Base-by-base conservation (phyloP, 2,329 filamentous ascomycete species). In the Venturiaceae sp. region DNA sequence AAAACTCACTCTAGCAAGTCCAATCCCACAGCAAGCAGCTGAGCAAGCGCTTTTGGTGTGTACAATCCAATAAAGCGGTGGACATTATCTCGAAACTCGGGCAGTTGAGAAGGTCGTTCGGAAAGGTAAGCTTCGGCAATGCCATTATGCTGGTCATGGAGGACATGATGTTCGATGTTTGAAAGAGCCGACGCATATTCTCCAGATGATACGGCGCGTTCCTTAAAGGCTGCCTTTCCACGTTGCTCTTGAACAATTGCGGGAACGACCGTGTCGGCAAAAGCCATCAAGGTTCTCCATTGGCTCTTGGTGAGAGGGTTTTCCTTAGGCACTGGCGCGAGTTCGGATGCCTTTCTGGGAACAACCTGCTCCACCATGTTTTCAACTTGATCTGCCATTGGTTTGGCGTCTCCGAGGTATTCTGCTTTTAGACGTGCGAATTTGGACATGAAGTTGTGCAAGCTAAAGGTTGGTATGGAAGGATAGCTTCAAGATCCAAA, bases 181-280 rank as follows among this genome's bases (percentile, higher is more conserved):
- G 62, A 65, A 11, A 84, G 68, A 1, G 77, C 68, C 3, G 71
- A 66, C 3, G 78, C 72, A 62, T 83, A 82, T 26, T 60, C 34
- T 5, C 55, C 41, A 7, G 33, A 16, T 23, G 58, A 19, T 26
- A 60, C n/a, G 7, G 54, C 32, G 23, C 16, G 13, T n/a, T 33
- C 50, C n/a, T 28, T 50, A 23, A 46, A 41, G 4, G 47, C 7
- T 3, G 14, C n/a, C 28, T 46, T 47, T 2, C 39, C 39, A 19
- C 11, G 30, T n/a, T 34, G 14, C 11, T 23, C n/a, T 32, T 21
- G 28, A 4, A 57, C 41, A 61, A 88, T 75, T 21, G 83, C 78
- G 2, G 86, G 84, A 33, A 89, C 71, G 19, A 82, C 70, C 1
- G 82, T 75, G 61, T 85, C 82, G 8, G 78, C 74, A 32, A 86